A percentile compares a stretch with the other conserved stretches of the same genome.
Conservation (phyloP, 345 rosid genomes). For the Syzygium jambos region DNA sequence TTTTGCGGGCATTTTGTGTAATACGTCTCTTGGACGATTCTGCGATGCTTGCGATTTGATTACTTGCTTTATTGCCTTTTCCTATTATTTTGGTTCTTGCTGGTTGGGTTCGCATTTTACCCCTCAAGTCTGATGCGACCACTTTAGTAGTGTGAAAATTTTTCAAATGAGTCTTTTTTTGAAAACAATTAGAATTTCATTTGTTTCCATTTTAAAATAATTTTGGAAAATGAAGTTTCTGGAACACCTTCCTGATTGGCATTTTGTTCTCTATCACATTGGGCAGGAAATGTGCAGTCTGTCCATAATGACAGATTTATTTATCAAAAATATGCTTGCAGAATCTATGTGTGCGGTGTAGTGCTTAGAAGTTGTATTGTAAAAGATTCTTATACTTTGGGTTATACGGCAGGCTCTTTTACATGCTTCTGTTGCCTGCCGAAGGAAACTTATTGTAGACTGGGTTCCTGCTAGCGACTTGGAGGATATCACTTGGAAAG, state of each 20-base stretch:
- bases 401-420: constrained; percentile 65
- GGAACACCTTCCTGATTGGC: neutral
- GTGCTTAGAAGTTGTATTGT: neutral
- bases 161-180: neutral
- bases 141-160: neutral
- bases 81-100: neutral
- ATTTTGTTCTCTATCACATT: neutral
- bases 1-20: neutral
- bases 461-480: constrained; percentile 91
- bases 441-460: constrained; percentile 70
- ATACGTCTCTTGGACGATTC: neutral
- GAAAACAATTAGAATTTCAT: neutral
- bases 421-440: constrained; percentile 81
- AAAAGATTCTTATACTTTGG: neutral
- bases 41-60: neutral
- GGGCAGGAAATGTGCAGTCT: neutral
- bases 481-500: constrained; percentile 44
- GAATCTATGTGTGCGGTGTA: neutral
- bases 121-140: neutral
- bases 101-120: neutral
- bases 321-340: neutral
- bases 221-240: neutral
- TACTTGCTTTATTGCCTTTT: neutral
- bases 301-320: neutral
- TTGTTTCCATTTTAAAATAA: neutral